These are phyloP conservation scores for Annona squamosa DNA, from an alignment of 164 flowering plant genomes.

Conservation along the genomic window DNA sequence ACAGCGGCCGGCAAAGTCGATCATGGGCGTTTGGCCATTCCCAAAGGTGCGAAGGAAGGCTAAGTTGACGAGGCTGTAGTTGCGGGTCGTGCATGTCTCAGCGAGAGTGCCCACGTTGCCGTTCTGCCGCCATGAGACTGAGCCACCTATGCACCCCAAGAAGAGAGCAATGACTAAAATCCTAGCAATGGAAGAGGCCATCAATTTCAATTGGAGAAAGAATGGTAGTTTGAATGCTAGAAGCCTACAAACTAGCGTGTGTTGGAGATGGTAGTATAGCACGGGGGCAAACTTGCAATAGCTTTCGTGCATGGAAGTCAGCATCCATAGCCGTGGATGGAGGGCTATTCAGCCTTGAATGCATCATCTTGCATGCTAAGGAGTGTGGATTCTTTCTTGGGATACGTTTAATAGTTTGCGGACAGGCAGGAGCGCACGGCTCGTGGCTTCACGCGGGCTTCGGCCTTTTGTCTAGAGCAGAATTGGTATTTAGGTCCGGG, in stretches of 20 bases:
- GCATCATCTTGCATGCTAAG: too few species aligned
- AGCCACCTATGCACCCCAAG: not conserved
- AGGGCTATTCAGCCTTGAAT: not conserved
- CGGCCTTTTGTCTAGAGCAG: too few species aligned
- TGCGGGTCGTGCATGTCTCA: conserved; percentile 8
- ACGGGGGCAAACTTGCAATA: not conserved
- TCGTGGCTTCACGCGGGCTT: too few species aligned
- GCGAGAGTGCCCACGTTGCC: conserved; percentile 7
- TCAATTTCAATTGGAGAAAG: not conserved
- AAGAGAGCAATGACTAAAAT: not conserved
- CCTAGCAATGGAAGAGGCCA: not conserved
- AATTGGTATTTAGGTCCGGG: too few species aligned
- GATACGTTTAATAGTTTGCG: too few species aligned
- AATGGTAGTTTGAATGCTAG: not conserved
- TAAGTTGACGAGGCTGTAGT: conserved; percentile 6
- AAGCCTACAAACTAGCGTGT: not conserved
- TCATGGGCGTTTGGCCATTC: conserved; percentile 2
- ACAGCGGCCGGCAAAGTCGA: conserved; percentile 12
- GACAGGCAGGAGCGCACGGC: too few species aligned
- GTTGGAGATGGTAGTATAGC: not conserved
- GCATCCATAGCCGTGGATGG: not conserved
- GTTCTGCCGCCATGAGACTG: conserved; percentile 6
- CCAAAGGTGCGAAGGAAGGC: conserved; percentile 9
- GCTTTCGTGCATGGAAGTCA: not conserved
- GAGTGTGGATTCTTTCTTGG: too few species aligned